Conservation (phyloP, 1,139 yeast species). For the Sugiyamaella novakii region DNA sequence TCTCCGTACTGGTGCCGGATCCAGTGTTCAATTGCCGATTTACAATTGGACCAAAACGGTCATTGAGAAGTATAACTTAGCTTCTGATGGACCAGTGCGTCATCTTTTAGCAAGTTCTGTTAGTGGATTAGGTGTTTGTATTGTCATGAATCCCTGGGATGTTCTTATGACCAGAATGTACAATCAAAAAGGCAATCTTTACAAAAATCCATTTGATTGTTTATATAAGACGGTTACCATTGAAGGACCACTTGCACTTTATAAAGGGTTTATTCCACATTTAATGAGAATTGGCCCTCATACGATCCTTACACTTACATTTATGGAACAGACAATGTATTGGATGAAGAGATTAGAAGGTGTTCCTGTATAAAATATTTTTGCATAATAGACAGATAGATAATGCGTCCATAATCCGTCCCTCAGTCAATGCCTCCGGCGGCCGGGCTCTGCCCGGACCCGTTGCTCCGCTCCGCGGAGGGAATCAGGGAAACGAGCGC, state of each 20-base stretch:
- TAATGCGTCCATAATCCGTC: neutral
- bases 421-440: slow-evolving; percentile 12
- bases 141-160: slow-evolving; percentile 98
- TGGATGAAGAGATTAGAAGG: slow-evolving; percentile 47
- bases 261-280: slow-evolving; percentile 95
- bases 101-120: slow-evolving; percentile 76
- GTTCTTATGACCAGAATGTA: slow-evolving; percentile 91
- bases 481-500: neutral
- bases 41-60: slow-evolving; percentile 75
- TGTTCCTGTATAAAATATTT: slow-evolving; percentile 33
- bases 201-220: slow-evolving; percentile 88
- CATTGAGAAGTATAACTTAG: slow-evolving; percentile 52
- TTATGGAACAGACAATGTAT: slow-evolving; percentile 93
- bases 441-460: slow-evolving; percentile 12
- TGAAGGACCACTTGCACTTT: slow-evolving; percentile 87
- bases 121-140: slow-evolving; percentile 90
- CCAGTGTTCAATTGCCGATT: slow-evolving; percentile 93
- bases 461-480: neutral
- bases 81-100: slow-evolving; percentile 64
- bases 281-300: slow-evolving; percentile 92
- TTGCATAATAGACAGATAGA: neutral
- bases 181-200: slow-evolving; percentile 87
- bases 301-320: slow-evolving; percentile 83
- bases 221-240: slow-evolving; percentile 72
- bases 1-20: slow-evolving; percentile 92